Percentiles rank a stretch among this genome's conserved stretches.
These are phyloP conservation scores for Neofusicoccum kwambonambiense DNA, from an alignment of 2,329 filamentous ascomycete genomes.

Conservation along the genomic window DNA sequence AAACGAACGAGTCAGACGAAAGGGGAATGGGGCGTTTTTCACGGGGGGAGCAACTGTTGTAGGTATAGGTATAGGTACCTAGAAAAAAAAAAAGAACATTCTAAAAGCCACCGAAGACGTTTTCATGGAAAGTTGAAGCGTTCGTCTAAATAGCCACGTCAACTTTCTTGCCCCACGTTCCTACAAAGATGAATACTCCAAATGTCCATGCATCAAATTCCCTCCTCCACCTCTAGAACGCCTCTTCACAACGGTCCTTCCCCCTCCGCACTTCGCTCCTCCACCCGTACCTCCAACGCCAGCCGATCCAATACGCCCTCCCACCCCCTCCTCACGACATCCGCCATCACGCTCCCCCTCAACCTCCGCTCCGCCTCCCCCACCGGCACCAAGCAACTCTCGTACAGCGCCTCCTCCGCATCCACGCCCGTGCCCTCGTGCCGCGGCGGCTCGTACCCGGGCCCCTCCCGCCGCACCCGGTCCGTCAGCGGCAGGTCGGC, in stretches of 20 bases:
- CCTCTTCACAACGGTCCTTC: background rate
- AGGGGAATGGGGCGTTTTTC: too few relatives aligned
- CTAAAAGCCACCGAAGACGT: too few relatives aligned
- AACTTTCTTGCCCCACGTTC: too few relatives aligned
- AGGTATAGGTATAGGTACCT: too few relatives aligned
- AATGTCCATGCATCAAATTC: too few relatives aligned
- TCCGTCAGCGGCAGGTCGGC: constrained; percentile 35
- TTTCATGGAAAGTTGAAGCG: too few relatives aligned
- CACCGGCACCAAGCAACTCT: constrained; percentile 42
- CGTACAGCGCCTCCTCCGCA: constrained; percentile 46
- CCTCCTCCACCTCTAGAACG: background rate
- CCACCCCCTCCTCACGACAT: constrained; percentile 49
- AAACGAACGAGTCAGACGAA: too few relatives aligned
- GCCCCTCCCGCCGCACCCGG: constrained; percentile 39
- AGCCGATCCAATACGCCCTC: constrained; percentile 33
- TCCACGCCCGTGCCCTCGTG: constrained; percentile 51
- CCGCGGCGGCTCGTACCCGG: constrained; percentile 45
- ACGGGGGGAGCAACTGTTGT: too few relatives aligned
- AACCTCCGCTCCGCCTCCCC: constrained; percentile 44
- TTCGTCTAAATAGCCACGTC: too few relatives aligned
- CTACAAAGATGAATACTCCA: too few relatives aligned
- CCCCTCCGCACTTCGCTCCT: background rate
- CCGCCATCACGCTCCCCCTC: constrained; percentile 40
- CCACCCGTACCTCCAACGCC: background rate
- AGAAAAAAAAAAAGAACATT: too few relatives aligned